Evolutionary conservation across 139 green algal species (phyloP).

Genomic region (Chlorella sp.): DNA sequence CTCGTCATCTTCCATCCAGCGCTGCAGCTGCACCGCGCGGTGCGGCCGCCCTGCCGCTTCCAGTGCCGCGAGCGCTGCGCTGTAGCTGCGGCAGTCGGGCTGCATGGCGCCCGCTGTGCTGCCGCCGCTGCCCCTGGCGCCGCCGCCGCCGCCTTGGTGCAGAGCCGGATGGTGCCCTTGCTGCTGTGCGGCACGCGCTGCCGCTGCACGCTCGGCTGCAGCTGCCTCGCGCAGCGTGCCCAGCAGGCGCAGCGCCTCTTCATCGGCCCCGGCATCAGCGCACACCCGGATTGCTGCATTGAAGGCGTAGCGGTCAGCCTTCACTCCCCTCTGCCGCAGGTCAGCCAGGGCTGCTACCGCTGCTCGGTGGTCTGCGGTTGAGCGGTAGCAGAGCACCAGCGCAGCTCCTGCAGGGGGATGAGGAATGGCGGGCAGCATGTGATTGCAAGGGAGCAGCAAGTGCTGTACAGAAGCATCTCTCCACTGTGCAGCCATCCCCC

Average conservation of each 20-base stretch:
- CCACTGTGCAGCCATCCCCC: no score
- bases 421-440: background rate
- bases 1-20: conserved; percentile 33
- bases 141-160: background rate
- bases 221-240: conserved; percentile 4
- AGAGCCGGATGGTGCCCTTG: background rate
- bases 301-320: conserved; percentile 40
- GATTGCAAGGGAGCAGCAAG: background rate
- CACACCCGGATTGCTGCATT: conserved; percentile 41
- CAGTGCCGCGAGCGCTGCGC: conserved; percentile 30
- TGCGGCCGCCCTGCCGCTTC: background rate
- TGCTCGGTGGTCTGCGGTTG: conserved; percentile 15
- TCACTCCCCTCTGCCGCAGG: background rate
- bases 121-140: background rate
- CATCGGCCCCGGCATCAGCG: conserved; percentile 37
- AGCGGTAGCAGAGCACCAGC: conserved; percentile 38
- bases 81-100: conserved; percentile 41
- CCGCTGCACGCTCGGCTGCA: background rate
- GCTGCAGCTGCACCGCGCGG: conserved; percentile 21
- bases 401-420: conserved; percentile 11
- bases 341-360: conserved; percentile 22
- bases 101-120: background rate
- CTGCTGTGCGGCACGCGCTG: background rate
- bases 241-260: conserved; percentile 36
- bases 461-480: background rate